Evolutionary conservation across 257 asterid genomes (phyloP), one percentile per base, ranked within the genome.

Genomic region (Penstemon davidsonii): DNA sequence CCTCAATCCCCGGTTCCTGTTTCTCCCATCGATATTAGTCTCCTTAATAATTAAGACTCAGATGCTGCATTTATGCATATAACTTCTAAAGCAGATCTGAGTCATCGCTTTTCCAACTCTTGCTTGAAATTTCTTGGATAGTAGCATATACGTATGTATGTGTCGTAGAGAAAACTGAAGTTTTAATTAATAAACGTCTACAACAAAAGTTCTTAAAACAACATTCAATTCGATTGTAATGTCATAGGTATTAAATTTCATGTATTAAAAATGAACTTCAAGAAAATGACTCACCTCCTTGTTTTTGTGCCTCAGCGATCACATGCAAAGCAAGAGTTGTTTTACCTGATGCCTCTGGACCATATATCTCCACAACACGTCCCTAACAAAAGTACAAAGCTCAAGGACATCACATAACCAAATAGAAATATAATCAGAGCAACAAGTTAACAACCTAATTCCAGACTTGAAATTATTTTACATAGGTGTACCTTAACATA

Each of bases 341-440:
- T 83, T 93, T 90, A 45, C 97, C 99, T 47, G 97, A 88, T 82
- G 98, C 97, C 75, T 93, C 98, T 57, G 96, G 96, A 39, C 98
- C 97, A 86, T 93, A 93, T 68, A 93, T 86, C 83, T 93, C 97
- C 68, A 93, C 87, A 33, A 93, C 96, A 6, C 97, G 96, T 65
- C 98, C 98, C 97, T 93, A 78, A 51, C 53, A 46, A 64, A 72
- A 73, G 46, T 41, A 5, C 42, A 56, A 63, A 52, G 25, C 37
- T 64, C 64, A 70, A 18, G 12, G 19, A 7, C 37, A 25, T 60
- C 5, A 70, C 36, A 58, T 36, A 62, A 62, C 74, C 61, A 75
- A 18, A 70, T 15, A 11, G 13, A 57, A 61, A 39, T 5, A 64
- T 53, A 12, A 19, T 38, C 51, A 25, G 37, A 51, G 5, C 50